Evolutionary conservation across 2,329 filamentous ascomycete genomes (phyloP).

Genomic region (Ophiocordyceps camponoti-rufipedis): DNA sequence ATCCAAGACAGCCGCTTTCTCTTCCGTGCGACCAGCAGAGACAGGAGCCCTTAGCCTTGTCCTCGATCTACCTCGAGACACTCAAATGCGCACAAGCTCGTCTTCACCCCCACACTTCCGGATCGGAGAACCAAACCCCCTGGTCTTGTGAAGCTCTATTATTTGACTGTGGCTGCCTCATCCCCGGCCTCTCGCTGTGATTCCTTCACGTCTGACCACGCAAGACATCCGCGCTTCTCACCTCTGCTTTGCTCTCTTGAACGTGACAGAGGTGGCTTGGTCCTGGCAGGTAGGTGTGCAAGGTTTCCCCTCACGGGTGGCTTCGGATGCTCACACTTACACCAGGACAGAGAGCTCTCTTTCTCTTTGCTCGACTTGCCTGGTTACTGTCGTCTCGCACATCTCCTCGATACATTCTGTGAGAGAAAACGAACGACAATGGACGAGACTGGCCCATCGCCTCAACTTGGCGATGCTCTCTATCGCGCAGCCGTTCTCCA

Average conservation of each 20-base stretch:
- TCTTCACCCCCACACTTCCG: not conserved
- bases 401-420: too few relatives aligned
- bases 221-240: not conserved
- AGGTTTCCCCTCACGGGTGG: too few relatives aligned
- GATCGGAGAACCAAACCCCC: not conserved
- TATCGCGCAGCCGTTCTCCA: constrained; percentile 22
- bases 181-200: not conserved
- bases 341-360: too few relatives aligned
- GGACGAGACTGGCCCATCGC: constrained; percentile 5
- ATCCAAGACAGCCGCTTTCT: not conserved
- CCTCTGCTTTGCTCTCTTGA: too few relatives aligned
- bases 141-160: not conserved
- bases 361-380: too few relatives aligned
- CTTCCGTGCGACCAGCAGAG: not conserved
- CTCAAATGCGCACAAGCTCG: not conserved
- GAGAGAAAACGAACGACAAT: not conserved
- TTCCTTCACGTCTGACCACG: not conserved
- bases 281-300: too few relatives aligned
- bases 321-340: too few relatives aligned
- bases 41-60: not conserved
- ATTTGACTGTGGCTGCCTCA: not conserved
- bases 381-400: too few relatives aligned
- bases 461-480: constrained; percentile 20
- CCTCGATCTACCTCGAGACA: not conserved
- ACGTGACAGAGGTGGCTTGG: too few relatives aligned